phyloP scores from a whole-genome alignment of 345 rosid species.

The Populus simonii region DNA sequence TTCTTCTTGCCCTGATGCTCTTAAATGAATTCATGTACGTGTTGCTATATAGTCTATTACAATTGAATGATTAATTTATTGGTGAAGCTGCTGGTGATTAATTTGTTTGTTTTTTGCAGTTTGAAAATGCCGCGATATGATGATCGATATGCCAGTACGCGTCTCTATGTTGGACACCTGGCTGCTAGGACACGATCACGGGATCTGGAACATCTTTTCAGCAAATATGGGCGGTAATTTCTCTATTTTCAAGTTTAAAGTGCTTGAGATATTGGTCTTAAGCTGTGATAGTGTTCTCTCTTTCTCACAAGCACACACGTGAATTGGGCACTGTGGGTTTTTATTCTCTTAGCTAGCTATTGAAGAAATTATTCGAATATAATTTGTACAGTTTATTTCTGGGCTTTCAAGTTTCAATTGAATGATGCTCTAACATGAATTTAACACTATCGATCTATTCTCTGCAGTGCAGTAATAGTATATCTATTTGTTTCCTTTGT shows the following conservation, averaged over 20 bases:
- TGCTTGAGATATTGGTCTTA: not conserved
- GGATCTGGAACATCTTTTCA: slow-evolving; percentile 65
- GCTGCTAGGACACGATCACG: slow-evolving; percentile 63
- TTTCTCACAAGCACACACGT: not conserved
- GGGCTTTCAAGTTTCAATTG: not conserved
- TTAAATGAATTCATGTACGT: not conserved
- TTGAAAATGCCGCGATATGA: slow-evolving; percentile 69
- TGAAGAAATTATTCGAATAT: not conserved
- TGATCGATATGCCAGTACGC: slow-evolving; percentile 61
- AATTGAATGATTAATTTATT: not conserved
- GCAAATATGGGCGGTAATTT: slow-evolving; percentile 72
- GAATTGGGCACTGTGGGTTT: not conserved
- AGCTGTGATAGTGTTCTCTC: not conserved
- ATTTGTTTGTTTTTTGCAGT: slow-evolving; percentile 17
- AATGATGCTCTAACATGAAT: not conserved
- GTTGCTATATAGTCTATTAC: not conserved
- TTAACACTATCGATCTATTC: not conserved
- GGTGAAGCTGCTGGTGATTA: not conserved
- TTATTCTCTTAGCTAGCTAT: not conserved
- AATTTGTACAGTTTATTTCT: not conserved
- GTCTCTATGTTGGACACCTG: slow-evolving; percentile 75
- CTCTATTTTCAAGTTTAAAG: not conserved
- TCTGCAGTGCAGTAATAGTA: not conserved
- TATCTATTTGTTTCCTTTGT: not conserved
- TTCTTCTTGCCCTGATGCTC: not conserved